Conservation (phyloP, 23 red algal genomes). For the Gracilaria vermiculophylla region DNA sequence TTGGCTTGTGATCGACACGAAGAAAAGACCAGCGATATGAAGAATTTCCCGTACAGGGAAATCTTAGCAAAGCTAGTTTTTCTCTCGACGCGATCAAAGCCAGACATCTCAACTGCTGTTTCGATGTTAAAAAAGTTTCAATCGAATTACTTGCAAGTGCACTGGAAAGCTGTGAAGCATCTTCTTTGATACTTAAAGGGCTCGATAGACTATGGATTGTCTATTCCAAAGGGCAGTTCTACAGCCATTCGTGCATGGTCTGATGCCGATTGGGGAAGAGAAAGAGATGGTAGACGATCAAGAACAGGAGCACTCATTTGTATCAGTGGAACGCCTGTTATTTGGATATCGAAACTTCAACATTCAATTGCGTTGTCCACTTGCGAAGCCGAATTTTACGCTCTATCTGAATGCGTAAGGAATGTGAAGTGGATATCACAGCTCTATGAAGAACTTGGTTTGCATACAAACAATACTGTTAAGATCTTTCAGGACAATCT, state of each 20-base stretch:
- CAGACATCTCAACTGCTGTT: slow-evolving; percentile 20
- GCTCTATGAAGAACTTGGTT: background rate
- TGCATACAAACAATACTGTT: background rate
- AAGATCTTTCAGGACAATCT: slow-evolving; percentile 33
- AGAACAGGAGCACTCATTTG: background rate
- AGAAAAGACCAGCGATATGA: background rate
- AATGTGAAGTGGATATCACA: background rate
- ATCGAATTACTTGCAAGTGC: background rate
- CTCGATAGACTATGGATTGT: background rate
- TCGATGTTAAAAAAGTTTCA: slow-evolving; percentile 10
- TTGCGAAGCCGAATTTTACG: slow-evolving; percentile 38
- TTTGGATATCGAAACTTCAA: slow-evolving; percentile 35
- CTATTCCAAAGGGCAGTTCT: background rate
- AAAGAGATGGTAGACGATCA: background rate
- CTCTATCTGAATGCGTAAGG: background rate
- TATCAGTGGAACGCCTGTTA: background rate
- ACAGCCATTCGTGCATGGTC: background rate
- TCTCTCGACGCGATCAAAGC: background rate
- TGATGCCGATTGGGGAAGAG: slow-evolving; percentile 3
- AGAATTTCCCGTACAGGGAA: background rate
- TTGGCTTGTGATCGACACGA: background rate
- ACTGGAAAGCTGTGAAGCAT: slow-evolving; percentile 26
- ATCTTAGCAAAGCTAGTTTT: slow-evolving; percentile 17
- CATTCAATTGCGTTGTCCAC: background rate
- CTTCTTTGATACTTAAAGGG: background rate